Evolutionary conservation across 1,284 basidiomycete genomes (phyloP).

Genomic region (Pseudozyma pruni): DNA sequence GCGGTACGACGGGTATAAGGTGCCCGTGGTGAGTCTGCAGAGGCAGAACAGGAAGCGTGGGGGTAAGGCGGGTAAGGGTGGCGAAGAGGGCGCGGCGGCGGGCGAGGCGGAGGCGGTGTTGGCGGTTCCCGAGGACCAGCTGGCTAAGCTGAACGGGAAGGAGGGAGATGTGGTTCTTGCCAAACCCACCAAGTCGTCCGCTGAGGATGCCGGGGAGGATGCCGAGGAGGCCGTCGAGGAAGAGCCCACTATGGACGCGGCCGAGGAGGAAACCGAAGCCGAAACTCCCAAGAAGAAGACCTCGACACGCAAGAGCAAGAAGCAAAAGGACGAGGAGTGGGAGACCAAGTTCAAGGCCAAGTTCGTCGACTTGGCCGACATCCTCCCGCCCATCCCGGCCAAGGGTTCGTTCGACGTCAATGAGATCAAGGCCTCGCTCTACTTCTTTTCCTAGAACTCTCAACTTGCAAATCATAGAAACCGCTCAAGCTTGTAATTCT

Average conservation of each 20-base stretch:
- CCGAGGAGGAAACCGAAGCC: slow-evolving; percentile 9
- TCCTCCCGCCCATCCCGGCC: slow-evolving; percentile 84
- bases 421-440: slow-evolving; percentile 72
- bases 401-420: slow-evolving; percentile 90
- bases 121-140: slow-evolving; percentile 36
- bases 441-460: slow-evolving; percentile 60
- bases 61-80: slow-evolving; percentile 7
- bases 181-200: slow-evolving; percentile 13
- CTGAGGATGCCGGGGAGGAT: slow-evolving; percentile 16
- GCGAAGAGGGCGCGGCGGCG: slow-evolving; percentile 6
- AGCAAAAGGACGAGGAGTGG: slow-evolving; percentile 30
- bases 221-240: slow-evolving; percentile 12
- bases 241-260: slow-evolving; percentile 18
- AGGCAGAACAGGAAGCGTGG: slow-evolving; percentile 1
- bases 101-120: slow-evolving; percentile 25
- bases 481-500: slow-evolving; percentile 6
- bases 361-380: slow-evolving; percentile 80
- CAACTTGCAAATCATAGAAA: not conserved
- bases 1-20: slow-evolving; percentile 58
- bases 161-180: slow-evolving; percentile 25
- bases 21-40: slow-evolving; percentile 48
- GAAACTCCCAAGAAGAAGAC: slow-evolving; percentile 12
- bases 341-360: slow-evolving; percentile 55
- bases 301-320: slow-evolving; percentile 8
- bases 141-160: slow-evolving; percentile 31